phyloP scores from a whole-genome alignment of 2,329 filamentous ascomycete species.

The Cytospora piceicola region DNA sequence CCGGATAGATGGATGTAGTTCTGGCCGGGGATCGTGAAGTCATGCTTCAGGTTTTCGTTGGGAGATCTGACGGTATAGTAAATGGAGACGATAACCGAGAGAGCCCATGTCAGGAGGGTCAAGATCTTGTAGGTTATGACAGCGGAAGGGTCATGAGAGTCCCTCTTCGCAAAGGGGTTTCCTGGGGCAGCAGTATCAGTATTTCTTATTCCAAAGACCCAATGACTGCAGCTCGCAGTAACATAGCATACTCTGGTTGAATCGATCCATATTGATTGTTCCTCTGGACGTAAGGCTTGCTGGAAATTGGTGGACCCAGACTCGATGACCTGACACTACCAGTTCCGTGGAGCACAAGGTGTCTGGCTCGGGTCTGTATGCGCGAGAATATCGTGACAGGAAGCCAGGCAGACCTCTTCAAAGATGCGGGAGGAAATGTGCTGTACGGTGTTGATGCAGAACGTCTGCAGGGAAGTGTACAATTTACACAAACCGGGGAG shows the following conservation, averaged over 20 bases:
- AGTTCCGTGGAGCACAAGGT: not conserved
- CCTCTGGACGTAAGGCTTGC: not conserved
- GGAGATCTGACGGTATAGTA: slow-evolving; percentile 74
- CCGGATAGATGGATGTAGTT: slow-evolving; percentile 69
- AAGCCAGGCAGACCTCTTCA: slow-evolving; percentile 13
- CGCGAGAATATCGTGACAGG: not conserved
- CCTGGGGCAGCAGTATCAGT: slow-evolving; percentile 46
- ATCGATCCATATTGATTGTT: slow-evolving; percentile 25
- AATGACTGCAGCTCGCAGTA: not conserved
- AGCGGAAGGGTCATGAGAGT: slow-evolving; percentile 63
- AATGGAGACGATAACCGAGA: slow-evolving; percentile 72
- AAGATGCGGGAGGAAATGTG: slow-evolving; percentile 7
- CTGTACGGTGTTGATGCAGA: slow-evolving; percentile 11
- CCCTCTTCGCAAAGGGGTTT: slow-evolving; percentile 77
- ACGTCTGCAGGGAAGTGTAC: slow-evolving; percentile 19
- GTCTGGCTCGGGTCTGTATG: not conserved
- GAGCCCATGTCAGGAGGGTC: slow-evolving; percentile 73
- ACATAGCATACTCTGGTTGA: slow-evolving; percentile 29
- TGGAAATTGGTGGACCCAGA: not conserved
- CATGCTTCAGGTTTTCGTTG: slow-evolving; percentile 61
- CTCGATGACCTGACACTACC: not conserved
- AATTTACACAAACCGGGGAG: not conserved
- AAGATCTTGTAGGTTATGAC: slow-evolving; percentile 77
- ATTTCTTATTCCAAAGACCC: not conserved
- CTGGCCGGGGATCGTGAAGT: slow-evolving; percentile 74